Evolutionary conservation across 139 green algal genomes (phyloP), one percentile per base, ranked within the genome.

Genomic region (Asterochloris erici): DNA sequence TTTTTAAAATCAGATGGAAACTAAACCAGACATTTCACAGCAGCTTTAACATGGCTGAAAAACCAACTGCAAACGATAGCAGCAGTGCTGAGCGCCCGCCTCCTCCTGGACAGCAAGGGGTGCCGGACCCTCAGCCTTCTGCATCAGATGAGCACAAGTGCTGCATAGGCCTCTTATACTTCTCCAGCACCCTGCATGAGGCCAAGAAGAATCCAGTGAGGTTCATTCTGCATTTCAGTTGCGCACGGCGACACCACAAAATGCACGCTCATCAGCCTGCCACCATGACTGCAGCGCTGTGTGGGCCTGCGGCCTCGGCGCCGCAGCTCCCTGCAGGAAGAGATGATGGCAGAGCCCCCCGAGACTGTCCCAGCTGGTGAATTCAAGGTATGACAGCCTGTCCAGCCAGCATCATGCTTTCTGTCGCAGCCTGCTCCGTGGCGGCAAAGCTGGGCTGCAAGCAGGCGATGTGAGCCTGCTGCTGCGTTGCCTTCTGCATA

Each of bases 361-460:
- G 76, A 80, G 68, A 80, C 60, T n/a, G 68, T 80, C 68, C 76
- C 76, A 70, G 60, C 60, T 29, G 76, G 76, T 17, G 76, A 80
- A 38, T 80, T 80, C 21, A 80, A 80, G 23, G 76, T 69, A 38
- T 47, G 76, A 47, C 26, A 26, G 14, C 26, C 23, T 28, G 70
- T 47, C 9, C 38, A 16, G 70, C 14, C 69, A 47, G 19, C 0
- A 60, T 12, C 14, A 60, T 15, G 10, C 23, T 28, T 38, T 54
- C 6, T 54, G 38, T 1, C 26, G n/a, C 23, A 62, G 11, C 12
- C 12, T 16, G 17, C 29, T 26, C 29, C 21, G 14, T 29, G 12
- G 12, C 11, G 24, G 9, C 24, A 10, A 21, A 24, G 14, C 38
- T 54, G 38, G 38, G 38, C 38, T 54, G 38, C 38, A 54, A 54